Base-by-base conservation (phyloP, 768 basidiomycete species). In the Albatrellus ellisii region DNA sequence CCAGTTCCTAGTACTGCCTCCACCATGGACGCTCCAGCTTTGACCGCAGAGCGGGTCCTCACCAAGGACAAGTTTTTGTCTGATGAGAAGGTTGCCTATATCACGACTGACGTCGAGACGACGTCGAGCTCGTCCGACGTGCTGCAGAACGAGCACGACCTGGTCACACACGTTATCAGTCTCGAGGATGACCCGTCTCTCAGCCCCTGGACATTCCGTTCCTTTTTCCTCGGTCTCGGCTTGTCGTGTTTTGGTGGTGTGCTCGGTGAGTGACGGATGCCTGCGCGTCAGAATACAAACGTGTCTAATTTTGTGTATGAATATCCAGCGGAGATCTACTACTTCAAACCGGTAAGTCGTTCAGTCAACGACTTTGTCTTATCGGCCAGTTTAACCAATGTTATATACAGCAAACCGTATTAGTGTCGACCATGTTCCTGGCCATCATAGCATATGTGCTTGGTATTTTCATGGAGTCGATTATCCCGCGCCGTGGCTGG, bases 391-490 rank as follows among this genome's bases (percentile, higher is more conserved):
- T n/a, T 1, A 4, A 14, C 10, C 34, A 24, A 27, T 12, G 41
- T 44, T 9, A 8, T 32, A 26, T 2, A 14, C 36, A 73, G 72
- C 72, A 73, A 72, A 70, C 68, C 0, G 57, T 74, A 21, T 21
- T 53, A 10, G 68, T 75, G 2, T 73, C 71, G 7, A 61, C 63
- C 6, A 70, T 75, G 72, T 72, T 74, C 53, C 55, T 73, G 20
- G 69, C 67, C 15, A 61, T 75, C 36, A 60, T 73, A 22, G 63
- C 69, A 4, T 73, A 71, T 44, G 48, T 70, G 24, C 46, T 75
- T n/a, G 74, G 73, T 14, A 61, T 64, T 43, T 53, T 55, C 0
- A 60, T 67, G 62, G 69, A 71, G 42, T 62, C 56, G 0, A 35
- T 67, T n/a, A 63, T 75, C 28, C 74, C 74, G 6, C 57, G 59